Conservation (phyloP, 768 basidiomycete species). For the Boletus speciosus region DNA sequence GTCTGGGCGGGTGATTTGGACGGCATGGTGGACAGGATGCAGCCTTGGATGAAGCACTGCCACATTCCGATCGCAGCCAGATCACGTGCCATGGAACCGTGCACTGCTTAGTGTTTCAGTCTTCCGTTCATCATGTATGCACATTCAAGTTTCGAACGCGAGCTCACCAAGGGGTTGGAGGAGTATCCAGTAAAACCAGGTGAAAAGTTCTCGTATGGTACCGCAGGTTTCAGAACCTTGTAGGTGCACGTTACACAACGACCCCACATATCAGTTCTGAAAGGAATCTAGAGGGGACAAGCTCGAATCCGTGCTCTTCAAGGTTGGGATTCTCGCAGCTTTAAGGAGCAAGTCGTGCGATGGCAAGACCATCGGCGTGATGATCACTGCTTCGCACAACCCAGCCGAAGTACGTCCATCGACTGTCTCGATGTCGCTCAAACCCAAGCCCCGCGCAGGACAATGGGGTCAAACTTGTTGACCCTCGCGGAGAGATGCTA, state of each 20-base stretch:
- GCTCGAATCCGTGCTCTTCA: constrained; percentile 90
- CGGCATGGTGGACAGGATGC: constrained; percentile 44
- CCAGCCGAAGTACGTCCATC: constrained; percentile 75
- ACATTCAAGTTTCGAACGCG: constrained; percentile 36
- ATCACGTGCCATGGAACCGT: constrained; percentile 14
- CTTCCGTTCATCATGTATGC: constrained; percentile 28
- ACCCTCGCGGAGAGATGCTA: constrained; percentile 97
- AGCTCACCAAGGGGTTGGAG: constrained; percentile 49
- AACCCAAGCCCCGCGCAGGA: constrained; percentile 51
- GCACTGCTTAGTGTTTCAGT: neutral
- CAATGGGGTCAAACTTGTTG: constrained; percentile 98
- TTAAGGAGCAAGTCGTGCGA: constrained; percentile 89
- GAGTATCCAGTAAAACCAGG: constrained; percentile 70
- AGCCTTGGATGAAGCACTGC: neutral
- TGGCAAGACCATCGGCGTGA: constrained; percentile 91
- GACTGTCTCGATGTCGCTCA: neutral
- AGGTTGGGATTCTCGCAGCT: constrained; percentile 86
- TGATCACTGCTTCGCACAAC: constrained; percentile 99
- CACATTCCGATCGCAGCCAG: neutral
- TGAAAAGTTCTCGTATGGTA: constrained; percentile 82
- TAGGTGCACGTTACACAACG: constrained; percentile 39
- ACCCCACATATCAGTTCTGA: constrained; percentile 7
- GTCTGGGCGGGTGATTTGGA: constrained; percentile 74
- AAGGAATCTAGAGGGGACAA: constrained; percentile 49
- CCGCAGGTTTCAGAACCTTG: constrained; percentile 91